phyloP scores from a whole-genome alignment of 1,139 yeast species.

The Saccharomyces hybrid region DNA sequence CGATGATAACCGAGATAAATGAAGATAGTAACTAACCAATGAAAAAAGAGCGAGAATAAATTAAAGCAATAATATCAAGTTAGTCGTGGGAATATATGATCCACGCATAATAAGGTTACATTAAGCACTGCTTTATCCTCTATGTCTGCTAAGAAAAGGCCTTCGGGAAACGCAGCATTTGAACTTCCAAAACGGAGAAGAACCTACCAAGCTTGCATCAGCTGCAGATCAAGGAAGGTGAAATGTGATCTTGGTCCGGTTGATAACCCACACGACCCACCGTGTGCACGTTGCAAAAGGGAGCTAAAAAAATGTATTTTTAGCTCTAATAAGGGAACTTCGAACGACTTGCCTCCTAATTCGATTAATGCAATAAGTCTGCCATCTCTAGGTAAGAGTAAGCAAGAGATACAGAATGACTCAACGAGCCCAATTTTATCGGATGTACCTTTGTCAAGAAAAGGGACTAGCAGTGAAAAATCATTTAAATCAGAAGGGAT shows the following conservation, averaged over 20 bases:
- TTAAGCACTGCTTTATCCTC: not conserved
- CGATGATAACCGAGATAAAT: slow-evolving; percentile 4
- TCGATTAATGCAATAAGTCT: not conserved
- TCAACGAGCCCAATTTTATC: not conserved
- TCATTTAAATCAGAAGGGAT: slow-evolving; percentile 19
- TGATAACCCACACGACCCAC: slow-evolving; percentile 67
- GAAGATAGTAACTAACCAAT: slow-evolving; percentile 1
- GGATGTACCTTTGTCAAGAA: not conserved
- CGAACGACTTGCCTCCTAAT: not conserved
- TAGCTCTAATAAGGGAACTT: slow-evolving; percentile 36
- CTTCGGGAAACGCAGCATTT: not conserved
- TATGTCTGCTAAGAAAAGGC: not conserved
- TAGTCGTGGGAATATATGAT: not conserved
- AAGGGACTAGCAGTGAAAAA: not conserved
- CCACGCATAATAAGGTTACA: not conserved
- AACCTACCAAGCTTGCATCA: slow-evolving; percentile 74
- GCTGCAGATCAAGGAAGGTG: slow-evolving; percentile 74
- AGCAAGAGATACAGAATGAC: not conserved
- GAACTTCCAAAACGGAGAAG: slow-evolving; percentile 34
- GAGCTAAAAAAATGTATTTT: slow-evolving; percentile 78
- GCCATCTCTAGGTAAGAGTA: not conserved
- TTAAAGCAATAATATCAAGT: not conserved
- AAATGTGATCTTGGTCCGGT: slow-evolving; percentile 78
- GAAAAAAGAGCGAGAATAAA: not conserved
- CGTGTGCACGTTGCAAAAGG: slow-evolving; percentile 76